Base-by-base conservation (phyloP, 2,329 filamentous ascomycete genomes). In the Bipolaris oryzae region DNA sequence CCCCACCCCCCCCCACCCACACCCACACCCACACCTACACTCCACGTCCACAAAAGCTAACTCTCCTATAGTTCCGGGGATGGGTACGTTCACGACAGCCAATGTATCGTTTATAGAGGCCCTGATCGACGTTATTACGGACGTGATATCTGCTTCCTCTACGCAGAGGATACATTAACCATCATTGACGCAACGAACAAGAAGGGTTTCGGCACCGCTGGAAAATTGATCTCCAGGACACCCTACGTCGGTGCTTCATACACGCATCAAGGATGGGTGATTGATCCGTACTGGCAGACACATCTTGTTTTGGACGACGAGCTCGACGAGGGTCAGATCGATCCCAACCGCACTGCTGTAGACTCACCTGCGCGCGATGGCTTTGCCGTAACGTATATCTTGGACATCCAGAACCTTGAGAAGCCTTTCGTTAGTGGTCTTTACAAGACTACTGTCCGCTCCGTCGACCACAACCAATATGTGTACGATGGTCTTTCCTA, bases 51-150 rank as follows among this genome's bases (percentile, higher is more conserved):
- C 23, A 9, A 25, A 7, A 7, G 23, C 23, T 25, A 25, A 25
- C 23, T 25, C 23, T 25, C 1, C 1, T 7, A 25, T 7, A 25
- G 23, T 4, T 74, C 78, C n/a, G 70, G 79, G 33, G 84, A 86
- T 66, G 84, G 84, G 55, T 87, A 87, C 66, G 82, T 85, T 16
- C 84, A 87, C 68, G 84, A 87, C 61, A 83, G 84, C 3, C 84
- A 87, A 72, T 87, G 84, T 72, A 77, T 87, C 28, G 79, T 82
- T 3, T 28, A 28, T 2, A 7, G 25, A 10, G 25, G 25, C 3
- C 25, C 25, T 9, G 7, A 28, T 9, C 10, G 10, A 9, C 10
- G 10, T 10, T 28, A 28, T 9, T 73, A 74, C 13, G 81, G 79
- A 25, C 76, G 76, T 2, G 81, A 85, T 43, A 84, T 85, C 61